A percentile compares a stretch with the other conserved stretches of the same genome.
These are phyloP conservation scores for Colletotrichum noveboracense DNA, from an alignment of 2,329 filamentous ascomycete genomes.

Conservation along the genomic window DNA sequence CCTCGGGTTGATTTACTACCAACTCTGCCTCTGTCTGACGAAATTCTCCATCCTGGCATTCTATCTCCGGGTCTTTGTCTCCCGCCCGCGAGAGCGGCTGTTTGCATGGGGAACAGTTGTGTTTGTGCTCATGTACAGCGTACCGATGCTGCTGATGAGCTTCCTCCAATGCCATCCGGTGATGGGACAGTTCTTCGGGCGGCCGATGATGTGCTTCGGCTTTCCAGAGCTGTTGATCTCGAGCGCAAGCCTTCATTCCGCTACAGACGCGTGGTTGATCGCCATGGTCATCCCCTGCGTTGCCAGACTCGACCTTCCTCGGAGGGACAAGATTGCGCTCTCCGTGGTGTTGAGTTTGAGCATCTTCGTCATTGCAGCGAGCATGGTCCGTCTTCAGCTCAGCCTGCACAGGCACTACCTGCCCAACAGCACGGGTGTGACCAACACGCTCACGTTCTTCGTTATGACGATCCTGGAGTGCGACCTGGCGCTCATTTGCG, in stretches of 20 bases:
- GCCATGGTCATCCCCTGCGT: slow-evolving; percentile 47
- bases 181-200: slow-evolving; percentile 39
- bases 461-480: slow-evolving; percentile 41
- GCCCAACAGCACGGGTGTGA: slow-evolving; percentile 20
- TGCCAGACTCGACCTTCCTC: slow-evolving; percentile 39
- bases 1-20: slow-evolving; percentile 40
- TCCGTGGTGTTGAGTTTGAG: slow-evolving; percentile 49
- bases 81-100: slow-evolving; percentile 35
- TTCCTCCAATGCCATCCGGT: slow-evolving; percentile 50
- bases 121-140: slow-evolving; percentile 37
- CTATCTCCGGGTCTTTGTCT: slow-evolving; percentile 42
- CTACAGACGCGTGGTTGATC: slow-evolving; percentile 50
- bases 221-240: slow-evolving; percentile 47
- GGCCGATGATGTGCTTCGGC: slow-evolving; percentile 40
- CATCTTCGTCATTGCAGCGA: slow-evolving; percentile 41
- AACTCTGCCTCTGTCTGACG: slow-evolving; percentile 40
- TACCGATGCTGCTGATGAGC: slow-evolving; percentile 39
- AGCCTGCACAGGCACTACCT: slow-evolving; percentile 30
- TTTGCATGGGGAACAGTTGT: slow-evolving; percentile 37
- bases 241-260: slow-evolving; percentile 50
- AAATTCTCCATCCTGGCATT: slow-evolving; percentile 44
- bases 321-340: slow-evolving; percentile 49
- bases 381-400: slow-evolving; percentile 36
- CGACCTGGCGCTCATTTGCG: slow-evolving; percentile 39
- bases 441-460: slow-evolving; percentile 36